Evolutionary conservation across 2,329 filamentous ascomycete species (phyloP), one percentile per base, ranked within the genome.

Genomic region (Alternaria sp.): DNA sequence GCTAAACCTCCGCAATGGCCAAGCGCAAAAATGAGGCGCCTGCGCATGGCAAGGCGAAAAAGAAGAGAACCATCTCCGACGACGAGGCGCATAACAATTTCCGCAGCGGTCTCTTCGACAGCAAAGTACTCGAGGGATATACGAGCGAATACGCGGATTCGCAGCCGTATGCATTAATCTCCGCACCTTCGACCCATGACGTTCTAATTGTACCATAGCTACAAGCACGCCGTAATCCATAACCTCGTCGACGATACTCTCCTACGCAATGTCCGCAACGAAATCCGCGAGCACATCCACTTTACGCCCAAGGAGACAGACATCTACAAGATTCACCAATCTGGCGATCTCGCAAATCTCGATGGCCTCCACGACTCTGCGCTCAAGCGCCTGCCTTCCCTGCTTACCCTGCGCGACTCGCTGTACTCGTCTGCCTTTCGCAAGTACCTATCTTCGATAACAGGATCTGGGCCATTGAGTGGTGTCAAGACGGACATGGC

Each of bases 311-410:
- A 99, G 81, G 96, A 99, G 82, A 99, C 96, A 51, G 96, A 99
- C 80, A 99, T 99, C 73, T 99, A 99, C 87, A 97, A 96, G 82
- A 98, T 99, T 77, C 94, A 97, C 86, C 96, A 99, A 84, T 98
- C 95, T 5, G 96, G 96, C 69, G 96, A 99, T 79, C 87, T 99
- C 32, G 96, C 96, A 50, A 99, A 99, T 81, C 89, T 99, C 62
- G 95, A 97, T 81, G 96, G 96, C 23, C 88, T 99, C 46, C 93
- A 97, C 66, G 90, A 96, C 77, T 89, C 90, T 8, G 93, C 94
- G 7, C 87, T 98, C 58, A 87, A 91, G 65, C 93, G 93, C 77
- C 85, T 99, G 13, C 96, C 96, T 0, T 97, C 93, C 12, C 85
- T 99, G n/a, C 88, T 97, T 46, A 88, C 89, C 64, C 88, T 99